Percentiles rank a stretch among this genome's conserved stretches.
phyloP scores from a whole-genome alignment of 257 asterid genomes.

The Plantago elongata region DNA sequence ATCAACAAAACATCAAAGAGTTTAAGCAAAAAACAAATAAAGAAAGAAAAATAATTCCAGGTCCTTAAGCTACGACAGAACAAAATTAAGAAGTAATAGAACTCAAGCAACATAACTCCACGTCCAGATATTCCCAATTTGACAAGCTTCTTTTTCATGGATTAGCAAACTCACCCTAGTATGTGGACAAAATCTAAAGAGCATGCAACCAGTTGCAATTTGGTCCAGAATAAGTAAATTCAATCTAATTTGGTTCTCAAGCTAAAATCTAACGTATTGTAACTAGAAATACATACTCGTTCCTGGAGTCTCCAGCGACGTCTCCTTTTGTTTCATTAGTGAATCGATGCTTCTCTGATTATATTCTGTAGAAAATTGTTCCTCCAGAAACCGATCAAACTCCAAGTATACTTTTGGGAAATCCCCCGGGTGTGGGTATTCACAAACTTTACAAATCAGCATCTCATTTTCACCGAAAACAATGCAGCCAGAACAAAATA shows the following conservation, averaged over 20 bases:
- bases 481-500: conserved; percentile 32
- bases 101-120: not conserved
- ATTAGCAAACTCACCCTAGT: conserved; percentile 2
- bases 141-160: not conserved
- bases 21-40: not conserved
- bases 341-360: conserved; percentile 24
- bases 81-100: not conserved
- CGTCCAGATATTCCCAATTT: not conserved
- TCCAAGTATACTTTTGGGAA: conserved; percentile 47
- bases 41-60: not conserved
- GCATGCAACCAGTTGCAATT: not conserved
- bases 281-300: conserved; percentile 17
- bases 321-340: conserved; percentile 27
- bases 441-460: conserved; percentile 41
- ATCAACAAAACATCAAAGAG: conserved; percentile 10
- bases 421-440: conserved; percentile 39
- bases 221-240: not conserved
- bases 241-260: not conserved
- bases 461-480: conserved; percentile 14
- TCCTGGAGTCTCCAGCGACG: conserved; percentile 15
- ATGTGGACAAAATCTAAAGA: not conserved
- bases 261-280: conserved; percentile 1
- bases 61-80: not conserved
- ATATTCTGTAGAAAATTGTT: conserved; percentile 38
- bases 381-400: conserved; percentile 44